A percentile compares a stretch with the other conserved stretches of the same genome.
Evolutionary conservation across 768 basidiomycete species (phyloP).

Genomic region (Leccinum boreale): DNA sequence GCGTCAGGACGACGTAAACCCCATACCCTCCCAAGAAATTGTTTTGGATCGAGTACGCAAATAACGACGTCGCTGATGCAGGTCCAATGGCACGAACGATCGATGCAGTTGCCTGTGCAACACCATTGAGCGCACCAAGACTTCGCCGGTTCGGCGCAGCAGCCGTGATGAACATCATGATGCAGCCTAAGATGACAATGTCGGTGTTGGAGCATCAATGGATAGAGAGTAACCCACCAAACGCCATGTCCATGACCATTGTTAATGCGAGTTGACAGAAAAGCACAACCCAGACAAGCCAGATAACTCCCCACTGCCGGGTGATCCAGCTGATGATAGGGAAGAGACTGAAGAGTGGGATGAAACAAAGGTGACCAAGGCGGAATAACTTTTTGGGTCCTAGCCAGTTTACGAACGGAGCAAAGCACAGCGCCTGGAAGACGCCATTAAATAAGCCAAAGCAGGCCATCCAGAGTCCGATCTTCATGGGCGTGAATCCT

Average conservation of each 20-base stretch:
- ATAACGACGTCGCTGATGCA: slow-evolving; percentile 31
- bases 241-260: slow-evolving; percentile 29
- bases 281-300: slow-evolving; percentile 28
- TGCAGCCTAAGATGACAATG: slow-evolving; percentile 44
- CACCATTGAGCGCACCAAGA: slow-evolving; percentile 68
- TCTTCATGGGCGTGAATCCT: slow-evolving; percentile 33
- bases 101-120: slow-evolving; percentile 29
- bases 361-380: slow-evolving; percentile 24
- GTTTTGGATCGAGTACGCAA: slow-evolving; percentile 34
- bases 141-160: slow-evolving; percentile 63
- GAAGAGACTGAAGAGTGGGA: slow-evolving; percentile 31
- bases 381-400: slow-evolving; percentile 34
- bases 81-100: slow-evolving; percentile 34
- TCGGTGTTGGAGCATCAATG: background rate
- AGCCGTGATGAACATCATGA: slow-evolving; percentile 67
- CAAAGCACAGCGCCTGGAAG: slow-evolving; percentile 33
- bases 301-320: slow-evolving; percentile 16
- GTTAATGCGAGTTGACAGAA: slow-evolving; percentile 22
- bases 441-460: slow-evolving; percentile 32
- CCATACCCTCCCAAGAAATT: slow-evolving; percentile 36
- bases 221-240: slow-evolving; percentile 13
- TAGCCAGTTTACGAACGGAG: slow-evolving; percentile 25
- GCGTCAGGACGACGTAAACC: slow-evolving; percentile 31
- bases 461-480: slow-evolving; percentile 36
- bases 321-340: slow-evolving; percentile 29